Conservation (phyloP, 2,329 filamentous ascomycete species). For the Chrysosphaeria jannelii region DNA sequence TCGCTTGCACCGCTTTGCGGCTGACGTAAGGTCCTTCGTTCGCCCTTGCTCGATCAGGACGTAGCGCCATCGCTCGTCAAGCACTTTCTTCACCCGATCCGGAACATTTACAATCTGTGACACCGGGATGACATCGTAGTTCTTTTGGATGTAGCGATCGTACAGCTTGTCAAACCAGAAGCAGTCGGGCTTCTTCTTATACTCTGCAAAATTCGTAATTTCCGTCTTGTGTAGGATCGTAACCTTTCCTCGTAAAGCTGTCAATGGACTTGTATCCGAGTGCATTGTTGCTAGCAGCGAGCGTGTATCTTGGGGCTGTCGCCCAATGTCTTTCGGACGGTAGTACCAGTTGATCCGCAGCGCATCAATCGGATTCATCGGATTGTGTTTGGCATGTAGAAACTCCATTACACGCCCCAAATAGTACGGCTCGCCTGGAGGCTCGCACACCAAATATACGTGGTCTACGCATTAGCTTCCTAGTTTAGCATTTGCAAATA, state of each 20-base stretch:
- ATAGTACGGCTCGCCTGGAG: constrained; percentile 93
- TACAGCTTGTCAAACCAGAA: constrained; percentile 98
- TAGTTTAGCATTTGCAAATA: neutral
- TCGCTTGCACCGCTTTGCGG: constrained; percentile 84
- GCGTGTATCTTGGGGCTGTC: constrained; percentile 71
- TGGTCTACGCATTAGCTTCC: constrained; percentile 19
- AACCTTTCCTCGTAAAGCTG: constrained; percentile 79
- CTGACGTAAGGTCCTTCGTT: constrained; percentile 83
- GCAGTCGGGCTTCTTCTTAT: constrained; percentile 54
- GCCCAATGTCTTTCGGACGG: constrained; percentile 78
- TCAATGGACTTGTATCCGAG: constrained; percentile 79
- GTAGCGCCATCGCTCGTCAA: constrained; percentile 90
- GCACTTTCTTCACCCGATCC: constrained; percentile 73
- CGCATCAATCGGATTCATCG: constrained; percentile 45
- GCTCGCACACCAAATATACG: constrained; percentile 90
- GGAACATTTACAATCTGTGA: constrained; percentile 87
- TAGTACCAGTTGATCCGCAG: constrained; percentile 97
- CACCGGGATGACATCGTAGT: constrained; percentile 89
- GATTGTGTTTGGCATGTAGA: constrained; percentile 50
- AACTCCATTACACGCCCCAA: constrained; percentile 97
- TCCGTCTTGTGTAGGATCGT: constrained; percentile 69
- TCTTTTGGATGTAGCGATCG: constrained; percentile 91
- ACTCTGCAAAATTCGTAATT: constrained; percentile 49
- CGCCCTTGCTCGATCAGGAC: constrained; percentile 82
- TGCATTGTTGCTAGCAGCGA: constrained; percentile 94